phyloP scores from a whole-genome alignment of 176 grass and related monocot genomes.

The Zoysia pacifica region DNA sequence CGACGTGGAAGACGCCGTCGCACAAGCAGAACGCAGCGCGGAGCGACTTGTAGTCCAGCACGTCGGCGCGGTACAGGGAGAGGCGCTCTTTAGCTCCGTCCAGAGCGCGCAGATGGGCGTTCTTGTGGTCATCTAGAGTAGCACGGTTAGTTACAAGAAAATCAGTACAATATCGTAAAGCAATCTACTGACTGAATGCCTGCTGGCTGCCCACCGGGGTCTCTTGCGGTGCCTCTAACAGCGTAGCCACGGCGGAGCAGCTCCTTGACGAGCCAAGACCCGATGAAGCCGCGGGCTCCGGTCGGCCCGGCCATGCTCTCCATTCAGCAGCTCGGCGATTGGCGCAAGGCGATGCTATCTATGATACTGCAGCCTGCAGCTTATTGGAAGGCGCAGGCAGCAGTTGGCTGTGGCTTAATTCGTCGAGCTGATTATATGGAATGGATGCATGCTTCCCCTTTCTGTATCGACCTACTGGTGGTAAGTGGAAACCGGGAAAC shows the following conservation, averaged over 20 bases:
- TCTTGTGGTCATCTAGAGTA: constrained; percentile 39
- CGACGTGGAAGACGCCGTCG: constrained; percentile 32
- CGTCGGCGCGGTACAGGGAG: constrained; percentile 41
- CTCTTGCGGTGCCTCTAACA: constrained; percentile 55
- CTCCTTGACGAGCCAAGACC: constrained; percentile 55
- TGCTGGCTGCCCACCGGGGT: constrained; percentile 37
- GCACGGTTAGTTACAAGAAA: not conserved
- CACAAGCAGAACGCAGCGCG: too few species aligned
- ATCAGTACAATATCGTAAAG: not conserved
- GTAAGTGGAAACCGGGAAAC: too few species aligned
- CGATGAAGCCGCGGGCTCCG: constrained; percentile 58
- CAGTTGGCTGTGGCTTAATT: too few species aligned
- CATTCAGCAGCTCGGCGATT: too few species aligned
- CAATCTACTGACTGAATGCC: too few species aligned
- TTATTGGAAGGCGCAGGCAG: too few species aligned
- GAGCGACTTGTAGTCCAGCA: constrained; percentile 6
- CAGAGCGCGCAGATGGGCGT: constrained; percentile 44
- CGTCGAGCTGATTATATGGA: too few species aligned
- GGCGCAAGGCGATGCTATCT: too few species aligned
- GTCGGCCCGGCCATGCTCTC: constrained; percentile 4
- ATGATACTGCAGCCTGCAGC: too few species aligned
- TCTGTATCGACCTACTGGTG: too few species aligned
- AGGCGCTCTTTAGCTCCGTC: constrained; percentile 47
- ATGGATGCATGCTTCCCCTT: too few species aligned
- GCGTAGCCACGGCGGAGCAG: constrained; percentile 54